Evolutionary conservation across 257 asterid species (phyloP), one percentile per base, ranked within the genome.

Genomic region (Osmanthus fragrans): DNA sequence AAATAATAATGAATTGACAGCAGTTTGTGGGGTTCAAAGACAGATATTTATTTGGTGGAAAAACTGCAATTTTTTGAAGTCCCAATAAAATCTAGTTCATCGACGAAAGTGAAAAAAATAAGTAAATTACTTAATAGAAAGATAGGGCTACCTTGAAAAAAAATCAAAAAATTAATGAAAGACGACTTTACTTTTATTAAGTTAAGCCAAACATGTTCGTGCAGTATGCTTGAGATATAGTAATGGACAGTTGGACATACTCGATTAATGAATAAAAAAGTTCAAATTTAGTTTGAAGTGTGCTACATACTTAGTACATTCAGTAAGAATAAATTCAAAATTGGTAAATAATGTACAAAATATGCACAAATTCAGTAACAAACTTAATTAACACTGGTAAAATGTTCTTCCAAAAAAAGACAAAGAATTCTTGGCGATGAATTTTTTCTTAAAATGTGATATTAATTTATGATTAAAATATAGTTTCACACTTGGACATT

Each of bases 41-140:
- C 94, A 91, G 91, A 90, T 87, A 90, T 89, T 90, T 88, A 80
- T 91, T 87, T 88, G 88, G 86, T 86, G 91, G 88, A 89, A 85
- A 82, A 63, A 73, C 69, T 63, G 79, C 42, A 21, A 73, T 23
- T 80, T 54, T 42, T 71, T 34, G 42, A 23, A 16, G 70, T 77
- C 65, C 69, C 9, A 29, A 68, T 39, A 25, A 18, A 42, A 11
- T 42, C 18, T 42, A 42, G 3, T 3, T 3, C 12, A 3, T 4
- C 18, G 13, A 12, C 4, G 2, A 42, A 42, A 42, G 51, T 11
- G 0, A 12, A 42, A 12, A 42, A 42, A 42, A 42, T 42, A 42
- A 11, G 51, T 42, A 42, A 36, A 13, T 42, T 42, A 42, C 0
- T 40, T 40, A 39, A 2, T 8, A 39, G 34, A 2, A 32, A 32